Base-by-base conservation (phyloP, 2,329 filamentous ascomycete genomes). In the Raffaelea deltoideospora region DNA sequence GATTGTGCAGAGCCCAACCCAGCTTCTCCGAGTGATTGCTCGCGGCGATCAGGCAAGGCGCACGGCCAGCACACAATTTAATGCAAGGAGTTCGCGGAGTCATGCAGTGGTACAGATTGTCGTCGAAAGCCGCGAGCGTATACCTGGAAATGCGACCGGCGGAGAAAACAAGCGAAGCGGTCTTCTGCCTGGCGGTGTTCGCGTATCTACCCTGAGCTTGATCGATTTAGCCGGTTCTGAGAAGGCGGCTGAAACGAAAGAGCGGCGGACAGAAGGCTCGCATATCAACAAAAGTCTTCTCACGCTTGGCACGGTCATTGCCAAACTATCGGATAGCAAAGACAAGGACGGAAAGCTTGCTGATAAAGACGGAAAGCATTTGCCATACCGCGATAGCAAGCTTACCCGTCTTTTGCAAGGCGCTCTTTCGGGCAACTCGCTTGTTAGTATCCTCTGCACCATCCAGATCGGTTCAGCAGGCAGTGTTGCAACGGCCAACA, bases 21-120 rank as follows among this genome's bases (percentile, higher is more conserved):
- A 98, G 54, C 69, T 98, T 21, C 64, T 98, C 31, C 76, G 90
- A 47, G 90, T 98, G 20, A 98, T 98, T 54, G 87, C 90, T 27
- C 74, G 88, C 38, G 90, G 90, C 50, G 90, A 98, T 53, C 77
- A 92, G 53, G 85, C 87, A 19, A 73, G 90, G 50, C 71, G 87
- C 49, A 92, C 86, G 2, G 85, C 85, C 40, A 94, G 87, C 55
- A 98, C 90, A 0, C 90, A 98, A 51, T 98, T 92, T 68, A 98
- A 98, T 53, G 74, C 87, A 17, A 77, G 88, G 48, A 96, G 88
- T 63, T 98, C 90, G 34, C 84, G 90, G 60, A 95, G 86, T 71
- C 90, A 98, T 52, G 90, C 90, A 0, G 90, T 98, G 17, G 90
- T 98, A 27, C 90, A 98, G 56, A 98, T 98, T 47, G 88, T 98